Evolutionary conservation across 2,329 filamentous ascomycete species (phyloP).

Genomic region (Cryphonectria naterciae): DNA sequence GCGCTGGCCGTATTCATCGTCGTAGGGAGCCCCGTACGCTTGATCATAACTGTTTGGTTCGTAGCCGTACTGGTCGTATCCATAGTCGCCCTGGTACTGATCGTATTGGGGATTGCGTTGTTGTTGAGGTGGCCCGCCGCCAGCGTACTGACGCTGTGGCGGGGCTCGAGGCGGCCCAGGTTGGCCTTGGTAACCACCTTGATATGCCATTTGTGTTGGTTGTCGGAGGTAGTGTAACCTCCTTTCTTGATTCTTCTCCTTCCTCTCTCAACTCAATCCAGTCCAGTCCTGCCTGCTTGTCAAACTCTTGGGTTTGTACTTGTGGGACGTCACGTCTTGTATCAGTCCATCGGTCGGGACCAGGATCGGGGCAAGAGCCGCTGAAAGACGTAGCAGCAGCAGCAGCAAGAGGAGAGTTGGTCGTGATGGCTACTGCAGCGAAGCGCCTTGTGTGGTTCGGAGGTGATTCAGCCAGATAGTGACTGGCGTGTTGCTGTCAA

Average conservation of each 20-base stretch:
- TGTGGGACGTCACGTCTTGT: neutral
- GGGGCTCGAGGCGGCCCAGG: conserved; percentile 46
- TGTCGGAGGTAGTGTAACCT: neutral
- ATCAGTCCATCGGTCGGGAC: neutral
- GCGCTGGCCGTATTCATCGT: conserved; percentile 51
- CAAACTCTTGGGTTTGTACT: neutral
- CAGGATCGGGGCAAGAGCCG: neutral
- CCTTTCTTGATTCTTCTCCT: neutral
- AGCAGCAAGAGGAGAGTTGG: neutral
- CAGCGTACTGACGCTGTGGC: conserved; percentile 43
- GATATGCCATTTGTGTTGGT: conserved; percentile 52
- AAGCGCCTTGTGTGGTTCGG: neutral
- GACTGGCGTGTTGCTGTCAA: neutral
- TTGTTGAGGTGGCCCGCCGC: conserved; percentile 37
- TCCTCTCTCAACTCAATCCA: neutral
- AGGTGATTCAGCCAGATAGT: neutral
- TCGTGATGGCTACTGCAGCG: neutral
- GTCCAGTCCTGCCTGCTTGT: neutral
- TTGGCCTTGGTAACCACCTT: conserved; percentile 49
- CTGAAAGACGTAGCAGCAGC: neutral
- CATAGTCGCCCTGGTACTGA: conserved; percentile 51
- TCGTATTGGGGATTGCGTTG: conserved; percentile 50
- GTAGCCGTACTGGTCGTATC: conserved; percentile 47
- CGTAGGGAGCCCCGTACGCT: conserved; percentile 43
- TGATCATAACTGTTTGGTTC: conserved; percentile 44